Evolutionary conservation across 2,329 filamentous ascomycete genomes (phyloP).

Genomic region (Colletotrichum karsti): DNA sequence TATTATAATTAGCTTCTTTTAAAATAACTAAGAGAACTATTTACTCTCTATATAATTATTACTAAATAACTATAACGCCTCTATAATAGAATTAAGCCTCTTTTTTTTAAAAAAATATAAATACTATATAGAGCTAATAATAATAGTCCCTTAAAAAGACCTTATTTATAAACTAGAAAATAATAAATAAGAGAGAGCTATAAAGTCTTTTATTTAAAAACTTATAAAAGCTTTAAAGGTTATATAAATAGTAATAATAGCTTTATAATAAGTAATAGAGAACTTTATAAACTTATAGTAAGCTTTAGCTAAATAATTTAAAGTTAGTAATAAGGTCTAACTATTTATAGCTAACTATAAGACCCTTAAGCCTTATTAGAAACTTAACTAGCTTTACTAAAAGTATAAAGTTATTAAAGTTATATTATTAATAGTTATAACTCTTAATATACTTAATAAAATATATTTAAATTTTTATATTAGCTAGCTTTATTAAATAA

Average conservation of each 20-base stretch:
- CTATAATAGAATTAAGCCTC: background rate
- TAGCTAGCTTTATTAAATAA: background rate
- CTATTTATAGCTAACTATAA: background rate
- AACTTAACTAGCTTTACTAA: background rate
- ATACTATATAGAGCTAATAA: background rate
- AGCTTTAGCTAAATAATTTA: background rate
- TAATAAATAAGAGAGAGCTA: background rate
- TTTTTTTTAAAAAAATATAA: background rate
- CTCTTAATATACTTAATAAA: background rate
- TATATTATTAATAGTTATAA: too few species aligned
- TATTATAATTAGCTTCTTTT: background rate
- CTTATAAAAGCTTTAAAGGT: background rate
- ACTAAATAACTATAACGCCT: background rate
- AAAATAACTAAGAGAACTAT: background rate
- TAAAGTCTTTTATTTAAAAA: background rate
- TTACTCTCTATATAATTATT: background rate
- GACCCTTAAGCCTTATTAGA: background rate
- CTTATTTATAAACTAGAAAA: too few species aligned
- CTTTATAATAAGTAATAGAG: background rate
- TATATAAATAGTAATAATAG: background rate
- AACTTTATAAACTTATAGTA: background rate
- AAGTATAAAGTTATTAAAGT: background rate
- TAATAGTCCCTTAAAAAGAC: background rate
- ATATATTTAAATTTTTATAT: background rate
- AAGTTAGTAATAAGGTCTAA: background rate